A percentile compares a stretch with the other conserved stretches of the same genome.
Conservation (phyloP, 305 asterid species). For the Fraxinus angustifolia region DNA sequence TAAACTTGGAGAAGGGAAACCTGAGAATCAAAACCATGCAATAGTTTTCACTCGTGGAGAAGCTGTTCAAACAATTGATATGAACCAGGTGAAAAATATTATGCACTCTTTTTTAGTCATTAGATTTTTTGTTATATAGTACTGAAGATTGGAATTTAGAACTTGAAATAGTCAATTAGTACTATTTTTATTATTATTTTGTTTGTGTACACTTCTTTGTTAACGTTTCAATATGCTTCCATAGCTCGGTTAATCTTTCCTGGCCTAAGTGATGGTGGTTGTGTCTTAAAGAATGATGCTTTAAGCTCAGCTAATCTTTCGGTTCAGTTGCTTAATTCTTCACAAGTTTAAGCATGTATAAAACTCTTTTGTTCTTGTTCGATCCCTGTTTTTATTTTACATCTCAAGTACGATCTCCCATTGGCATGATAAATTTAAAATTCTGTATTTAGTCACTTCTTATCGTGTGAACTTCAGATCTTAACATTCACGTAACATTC, state of each 20-base stretch:
- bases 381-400: background rate
- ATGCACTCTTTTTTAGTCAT: background rate
- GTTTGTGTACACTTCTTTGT: background rate
- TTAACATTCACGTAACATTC: background rate
- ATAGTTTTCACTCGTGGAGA: conserved; percentile 93
- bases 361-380: background rate
- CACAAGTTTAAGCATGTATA: background rate
- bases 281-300: background rate
- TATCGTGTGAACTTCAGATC: background rate
- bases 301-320: background rate
- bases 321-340: background rate
- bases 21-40: conserved; percentile 97
- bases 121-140: background rate
- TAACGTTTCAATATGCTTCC: background rate
- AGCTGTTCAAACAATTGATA: conserved; percentile 95
- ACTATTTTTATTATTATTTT: too few relatives aligned
- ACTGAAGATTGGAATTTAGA: background rate
- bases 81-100: conserved; percentile 71
- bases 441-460: background rate
- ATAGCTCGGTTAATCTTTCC: background rate
- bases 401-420: background rate
- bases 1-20: conserved; percentile 98
- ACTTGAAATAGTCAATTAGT: background rate
- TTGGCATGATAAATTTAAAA: background rate
- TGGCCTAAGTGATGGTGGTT: background rate